Evolutionary conservation across 2,329 filamentous ascomycete genomes (phyloP).

Genomic region (Dryadomyces sulphureus): DNA sequence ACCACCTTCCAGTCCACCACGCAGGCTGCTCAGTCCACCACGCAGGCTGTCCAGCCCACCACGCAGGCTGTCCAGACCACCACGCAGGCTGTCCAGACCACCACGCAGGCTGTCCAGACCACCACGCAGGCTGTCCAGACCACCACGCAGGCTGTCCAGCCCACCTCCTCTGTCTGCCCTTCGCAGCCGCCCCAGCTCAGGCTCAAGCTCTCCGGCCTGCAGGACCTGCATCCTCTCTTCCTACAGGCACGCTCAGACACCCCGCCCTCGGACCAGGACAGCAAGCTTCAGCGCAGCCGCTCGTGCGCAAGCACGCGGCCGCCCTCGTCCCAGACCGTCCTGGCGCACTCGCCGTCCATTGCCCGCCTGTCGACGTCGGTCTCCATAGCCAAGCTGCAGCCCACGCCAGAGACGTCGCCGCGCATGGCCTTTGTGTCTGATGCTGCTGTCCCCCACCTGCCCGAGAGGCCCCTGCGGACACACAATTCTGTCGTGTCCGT

Average conservation of each 20-base stretch:
- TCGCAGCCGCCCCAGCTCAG: conserved; percentile 5
- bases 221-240: conserved; percentile 1
- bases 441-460: background rate
- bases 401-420: no score
- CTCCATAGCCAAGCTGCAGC: no score
- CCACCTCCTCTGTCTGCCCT: no score
- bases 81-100: no score
- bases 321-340: background rate
- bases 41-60: no score
- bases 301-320: background rate
- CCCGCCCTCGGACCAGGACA: conserved; percentile 6
- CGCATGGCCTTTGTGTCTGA: background rate
- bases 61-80: no score
- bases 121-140: no score
- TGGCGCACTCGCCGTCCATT: background rate
- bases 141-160: no score
- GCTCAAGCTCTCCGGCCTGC: conserved; percentile 8
- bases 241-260: conserved; percentile 2
- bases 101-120: no score
- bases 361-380: background rate
- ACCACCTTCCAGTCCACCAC: conserved; percentile 1
- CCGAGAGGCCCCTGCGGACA: conserved; percentile 6
- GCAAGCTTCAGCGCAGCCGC: background rate
- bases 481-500: conserved; percentile 5
- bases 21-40: no score